Conservation (phyloP, 371 early-diverging fungal species). For the Cokeromyces recurvatus region DNA sequence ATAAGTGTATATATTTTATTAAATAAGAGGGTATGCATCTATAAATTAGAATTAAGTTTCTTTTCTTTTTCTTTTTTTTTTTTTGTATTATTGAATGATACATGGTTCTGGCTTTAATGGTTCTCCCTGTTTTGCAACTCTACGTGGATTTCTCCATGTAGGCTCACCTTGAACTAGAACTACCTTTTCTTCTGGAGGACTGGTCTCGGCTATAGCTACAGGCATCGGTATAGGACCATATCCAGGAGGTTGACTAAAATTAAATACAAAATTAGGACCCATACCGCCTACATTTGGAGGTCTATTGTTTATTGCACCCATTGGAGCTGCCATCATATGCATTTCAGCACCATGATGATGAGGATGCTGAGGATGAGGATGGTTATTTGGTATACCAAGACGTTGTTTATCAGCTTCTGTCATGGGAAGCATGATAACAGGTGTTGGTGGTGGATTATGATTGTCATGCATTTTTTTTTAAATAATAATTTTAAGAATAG, state of each 20-base stretch:
- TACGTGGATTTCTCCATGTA: slow-evolving; percentile 14
- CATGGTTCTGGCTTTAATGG: slow-evolving; percentile 8
- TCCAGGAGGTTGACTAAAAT: slow-evolving; percentile 6
- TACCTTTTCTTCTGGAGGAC: neutral
- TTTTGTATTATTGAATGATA: slow-evolving; percentile 12
- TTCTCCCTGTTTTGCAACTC: slow-evolving; percentile 3
- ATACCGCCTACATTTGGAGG: slow-evolving; percentile 6
- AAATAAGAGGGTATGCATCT: too few relatives aligned
- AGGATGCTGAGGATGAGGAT: too few relatives aligned
- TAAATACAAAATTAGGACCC: slow-evolving; percentile 20
- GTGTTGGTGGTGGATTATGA: slow-evolving; percentile 4
- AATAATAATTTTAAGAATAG: neutral
- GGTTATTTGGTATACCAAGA: neutral
- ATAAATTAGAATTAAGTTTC: too few relatives aligned
- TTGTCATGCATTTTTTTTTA: neutral
- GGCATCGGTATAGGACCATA: neutral
- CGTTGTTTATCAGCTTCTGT: slow-evolving; percentile 6
- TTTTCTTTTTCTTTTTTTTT: too few relatives aligned
- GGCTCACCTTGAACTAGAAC: slow-evolving; percentile 15
- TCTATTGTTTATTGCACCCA: too few relatives aligned
- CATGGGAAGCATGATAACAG: slow-evolving; percentile 8
- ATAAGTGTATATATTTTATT: too few relatives aligned
- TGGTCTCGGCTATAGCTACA: neutral
- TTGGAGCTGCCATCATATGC: neutral
- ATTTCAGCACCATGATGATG: too few relatives aligned